Conservation (phyloP, 371 early-diverging fungal genomes). For the Mucor piriformis region DNA sequence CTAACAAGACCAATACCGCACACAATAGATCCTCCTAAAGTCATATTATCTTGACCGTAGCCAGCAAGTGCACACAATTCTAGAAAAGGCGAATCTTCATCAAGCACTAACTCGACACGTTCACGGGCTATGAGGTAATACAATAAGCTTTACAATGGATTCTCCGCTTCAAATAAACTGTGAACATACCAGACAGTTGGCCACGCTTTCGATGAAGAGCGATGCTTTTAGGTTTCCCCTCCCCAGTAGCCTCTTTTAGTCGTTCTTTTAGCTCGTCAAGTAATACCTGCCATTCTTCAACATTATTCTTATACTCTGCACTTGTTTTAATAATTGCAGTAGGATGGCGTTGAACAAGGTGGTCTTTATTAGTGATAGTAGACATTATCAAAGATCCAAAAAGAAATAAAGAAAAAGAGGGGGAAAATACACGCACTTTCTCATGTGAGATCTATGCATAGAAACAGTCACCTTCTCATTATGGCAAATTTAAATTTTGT, state of each 20-base stretch:
- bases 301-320: conserved; percentile 62
- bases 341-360: conserved; percentile 44
- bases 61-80: conserved; percentile 75
- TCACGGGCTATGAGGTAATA: conserved; percentile 53
- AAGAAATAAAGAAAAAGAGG: conserved; percentile 3
- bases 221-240: conserved; percentile 63
- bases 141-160: not conserved
- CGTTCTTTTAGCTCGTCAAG: conserved; percentile 58
- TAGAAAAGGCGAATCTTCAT: conserved; percentile 76
- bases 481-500: conserved; percentile 2
- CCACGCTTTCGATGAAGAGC: conserved; percentile 66
- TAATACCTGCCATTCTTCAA: conserved; percentile 59
- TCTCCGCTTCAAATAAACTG: not conserved
- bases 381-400: conserved; percentile 31
- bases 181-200: conserved; percentile 55
- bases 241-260: conserved; percentile 59
- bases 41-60: conserved; percentile 72
- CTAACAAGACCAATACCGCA: conserved; percentile 74
- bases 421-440: not conserved
- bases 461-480: conserved; percentile 10
- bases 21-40: conserved; percentile 70
- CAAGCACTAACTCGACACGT: conserved; percentile 69
- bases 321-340: conserved; percentile 37
- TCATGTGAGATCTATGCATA: conserved; percentile 3
- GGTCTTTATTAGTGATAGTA: conserved; percentile 33